Evolutionary conservation across 2,329 filamentous ascomycete species (phyloP).

Genomic region (Cladosporium cucumerinum): DNA sequence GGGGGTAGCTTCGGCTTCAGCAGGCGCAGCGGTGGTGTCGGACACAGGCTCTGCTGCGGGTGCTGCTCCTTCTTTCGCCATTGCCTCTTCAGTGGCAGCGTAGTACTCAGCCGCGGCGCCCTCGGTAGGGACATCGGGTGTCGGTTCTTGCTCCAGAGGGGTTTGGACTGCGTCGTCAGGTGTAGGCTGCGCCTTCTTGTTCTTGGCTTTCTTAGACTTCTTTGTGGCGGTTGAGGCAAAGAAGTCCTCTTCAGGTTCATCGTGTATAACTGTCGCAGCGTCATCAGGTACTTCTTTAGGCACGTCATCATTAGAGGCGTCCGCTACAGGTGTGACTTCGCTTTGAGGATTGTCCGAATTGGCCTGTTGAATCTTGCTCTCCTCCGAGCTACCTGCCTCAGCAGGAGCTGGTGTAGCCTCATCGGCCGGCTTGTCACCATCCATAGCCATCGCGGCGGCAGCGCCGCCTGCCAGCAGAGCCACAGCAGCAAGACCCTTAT

Average conservation of each 20-base stretch:
- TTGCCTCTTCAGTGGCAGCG: not conserved
- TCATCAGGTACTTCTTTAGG: constrained; percentile 2
- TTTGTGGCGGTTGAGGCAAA: constrained; percentile 18
- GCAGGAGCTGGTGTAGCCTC: not conserved
- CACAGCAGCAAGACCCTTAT: constrained; percentile 23
- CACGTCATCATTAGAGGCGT: not conserved
- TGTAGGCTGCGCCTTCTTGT: constrained; percentile 22
- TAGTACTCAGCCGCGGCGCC: constrained; percentile 17
- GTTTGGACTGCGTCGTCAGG: constrained; percentile 6
- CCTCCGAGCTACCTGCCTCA: not conserved
- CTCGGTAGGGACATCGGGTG: not conserved
- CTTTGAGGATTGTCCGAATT: not conserved
- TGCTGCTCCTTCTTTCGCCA: not conserved
- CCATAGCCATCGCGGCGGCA: constrained; percentile 17
- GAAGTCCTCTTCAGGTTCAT: constrained; percentile 11
- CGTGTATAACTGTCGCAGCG: constrained; percentile 5
- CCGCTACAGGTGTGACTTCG: not conserved
- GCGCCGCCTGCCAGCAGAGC: constrained; percentile 30
- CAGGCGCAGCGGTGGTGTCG: not conserved
- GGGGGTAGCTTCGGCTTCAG: not conserved
- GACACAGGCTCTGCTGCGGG: not conserved
- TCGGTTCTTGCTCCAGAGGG: not conserved
- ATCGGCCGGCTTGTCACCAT: not conserved
- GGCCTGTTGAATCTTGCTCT: not conserved
- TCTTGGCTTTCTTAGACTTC: constrained; percentile 27